Percentiles rank a stretch among this genome's conserved stretches.
phyloP scores from a whole-genome alignment of 2,329 filamentous ascomycete genomes.

The Hypoxylon sp. region DNA sequence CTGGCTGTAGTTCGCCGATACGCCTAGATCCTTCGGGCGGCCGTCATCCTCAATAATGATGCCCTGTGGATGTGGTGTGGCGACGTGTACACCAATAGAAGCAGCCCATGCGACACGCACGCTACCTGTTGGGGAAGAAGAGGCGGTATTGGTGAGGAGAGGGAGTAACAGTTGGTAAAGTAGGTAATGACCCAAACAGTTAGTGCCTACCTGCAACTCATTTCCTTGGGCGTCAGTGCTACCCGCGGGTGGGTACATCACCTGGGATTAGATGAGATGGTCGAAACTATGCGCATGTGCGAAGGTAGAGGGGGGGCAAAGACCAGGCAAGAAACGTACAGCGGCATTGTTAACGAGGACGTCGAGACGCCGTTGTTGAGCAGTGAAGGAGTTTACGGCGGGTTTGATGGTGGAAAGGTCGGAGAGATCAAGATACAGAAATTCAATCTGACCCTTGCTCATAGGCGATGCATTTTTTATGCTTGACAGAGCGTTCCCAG shows the following conservation, averaged over 20 bases:
- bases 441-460: neutral
- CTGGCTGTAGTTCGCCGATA: slow-evolving; percentile 36
- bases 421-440: neutral
- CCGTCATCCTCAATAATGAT: slow-evolving; percentile 35
- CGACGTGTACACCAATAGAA: slow-evolving; percentile 29
- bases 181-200: neutral
- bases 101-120: slow-evolving; percentile 38
- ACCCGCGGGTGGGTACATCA: too few relatives aligned
- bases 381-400: neutral
- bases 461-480: neutral
- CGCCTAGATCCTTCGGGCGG: slow-evolving; percentile 34
- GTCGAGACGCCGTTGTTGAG: neutral
- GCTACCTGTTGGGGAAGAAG: too few relatives aligned
- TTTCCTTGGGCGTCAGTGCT: neutral
- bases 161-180: neutral
- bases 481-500: neutral
- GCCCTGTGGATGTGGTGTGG: neutral
- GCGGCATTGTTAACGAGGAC: neutral
- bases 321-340: neutral
- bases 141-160: neutral
- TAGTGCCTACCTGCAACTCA: neutral
- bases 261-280: too few relatives aligned
- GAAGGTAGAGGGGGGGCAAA: too few relatives aligned
- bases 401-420: neutral
- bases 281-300: too few relatives aligned